A percentile compares a stretch with the other conserved stretches of the same genome.
These are phyloP conservation scores for Manihot esculenta DNA, from an alignment of 441 rosid species.

Conservation along the genomic window DNA sequence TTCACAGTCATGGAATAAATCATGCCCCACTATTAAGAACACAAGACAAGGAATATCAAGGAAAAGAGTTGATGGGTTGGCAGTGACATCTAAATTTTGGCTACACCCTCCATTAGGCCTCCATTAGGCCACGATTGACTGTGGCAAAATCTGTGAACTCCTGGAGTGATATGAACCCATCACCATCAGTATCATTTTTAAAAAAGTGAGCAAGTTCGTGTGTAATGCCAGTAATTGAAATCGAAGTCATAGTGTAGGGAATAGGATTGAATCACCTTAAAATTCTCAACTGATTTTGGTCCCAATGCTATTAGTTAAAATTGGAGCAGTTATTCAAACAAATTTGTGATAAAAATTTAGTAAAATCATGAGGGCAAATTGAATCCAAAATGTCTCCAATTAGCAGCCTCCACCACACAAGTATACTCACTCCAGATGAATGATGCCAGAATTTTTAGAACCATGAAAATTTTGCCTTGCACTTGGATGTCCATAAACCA, in stretches of 20 bases:
- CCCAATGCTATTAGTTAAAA: background rate
- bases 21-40: background rate
- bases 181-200: conserved; percentile 69
- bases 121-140: conserved; percentile 72
- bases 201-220: conserved; percentile 16
- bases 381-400: too few species aligned
- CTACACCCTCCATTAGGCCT: too few species aligned
- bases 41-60: background rate
- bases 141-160: conserved; percentile 66
- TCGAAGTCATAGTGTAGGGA: too few species aligned
- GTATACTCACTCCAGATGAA: too few species aligned
- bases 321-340: background rate
- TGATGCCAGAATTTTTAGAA: too few species aligned
- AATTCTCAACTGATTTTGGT: conserved; percentile 26
- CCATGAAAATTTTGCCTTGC: too few species aligned
- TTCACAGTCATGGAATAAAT: background rate
- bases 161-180: conserved; percentile 66
- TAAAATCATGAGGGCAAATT: too few species aligned
- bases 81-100: conserved; percentile 52
- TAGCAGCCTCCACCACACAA: too few species aligned
- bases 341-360: background rate
- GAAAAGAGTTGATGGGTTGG: background rate
- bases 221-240: too few species aligned
- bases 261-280: conserved; percentile 36
- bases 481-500: too few species aligned